Conservation (phyloP, 176 grass and related monocot species). For the Cenchrus fungigraminus region DNA sequence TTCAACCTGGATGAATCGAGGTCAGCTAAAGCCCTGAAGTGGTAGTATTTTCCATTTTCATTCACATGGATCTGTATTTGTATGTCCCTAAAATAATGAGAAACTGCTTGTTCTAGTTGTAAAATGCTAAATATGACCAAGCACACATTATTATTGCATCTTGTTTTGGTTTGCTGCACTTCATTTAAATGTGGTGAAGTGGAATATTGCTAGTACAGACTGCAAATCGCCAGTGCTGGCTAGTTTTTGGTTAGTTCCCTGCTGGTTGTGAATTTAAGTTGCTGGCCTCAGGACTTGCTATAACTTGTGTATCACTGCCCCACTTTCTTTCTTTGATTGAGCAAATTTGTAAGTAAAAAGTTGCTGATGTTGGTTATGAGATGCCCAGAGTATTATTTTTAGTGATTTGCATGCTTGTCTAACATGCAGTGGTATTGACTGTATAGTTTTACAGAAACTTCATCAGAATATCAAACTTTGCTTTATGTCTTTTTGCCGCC, state of each 20-base stretch:
- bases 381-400: conserved; percentile 5
- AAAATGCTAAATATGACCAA: neutral
- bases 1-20: neutral
- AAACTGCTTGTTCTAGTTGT: neutral
- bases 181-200: neutral
- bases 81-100: neutral
- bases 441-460: conserved; percentile 4
- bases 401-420: neutral
- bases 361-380: neutral
- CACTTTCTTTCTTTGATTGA: conserved; percentile 8
- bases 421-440: neutral
- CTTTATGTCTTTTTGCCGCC: neutral
- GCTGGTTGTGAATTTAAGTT: neutral
- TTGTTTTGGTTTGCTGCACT: neutral
- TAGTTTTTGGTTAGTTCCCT: conserved; percentile 17
- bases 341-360: neutral
- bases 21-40: neutral
- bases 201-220: neutral
- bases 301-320: neutral
- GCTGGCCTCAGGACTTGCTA: neutral
- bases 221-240: neutral
- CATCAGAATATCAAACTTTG: conserved; percentile 12
- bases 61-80: neutral
- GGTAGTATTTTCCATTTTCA: neutral
- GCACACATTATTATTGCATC: neutral